phyloP scores from a whole-genome alignment of 1,139 yeast genomes.

The Candida frijolesensis region DNA sequence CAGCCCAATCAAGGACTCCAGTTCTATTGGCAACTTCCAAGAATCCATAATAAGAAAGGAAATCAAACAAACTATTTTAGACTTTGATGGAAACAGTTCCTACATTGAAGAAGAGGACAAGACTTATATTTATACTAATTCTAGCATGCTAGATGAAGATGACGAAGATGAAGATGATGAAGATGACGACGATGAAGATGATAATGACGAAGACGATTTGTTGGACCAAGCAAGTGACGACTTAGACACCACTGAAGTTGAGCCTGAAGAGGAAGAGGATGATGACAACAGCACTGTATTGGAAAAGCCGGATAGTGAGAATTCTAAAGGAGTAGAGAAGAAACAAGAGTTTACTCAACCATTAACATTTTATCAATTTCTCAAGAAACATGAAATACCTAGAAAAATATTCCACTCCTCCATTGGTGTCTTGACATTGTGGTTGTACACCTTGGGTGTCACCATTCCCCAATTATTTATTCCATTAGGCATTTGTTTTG shows the following conservation, averaged over 20 bases:
- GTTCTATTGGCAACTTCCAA: not conserved
- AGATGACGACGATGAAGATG: conserved; percentile 15
- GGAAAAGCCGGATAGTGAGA: conserved; percentile 5
- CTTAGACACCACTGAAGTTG: not conserved
- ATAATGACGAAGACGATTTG: conserved; percentile 14
- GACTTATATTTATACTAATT: conserved; percentile 33
- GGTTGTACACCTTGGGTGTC: conserved; percentile 66
- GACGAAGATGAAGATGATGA: conserved; percentile 19
- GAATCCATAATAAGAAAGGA: conserved; percentile 10
- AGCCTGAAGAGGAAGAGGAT: conserved; percentile 9
- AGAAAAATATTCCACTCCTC: conserved; percentile 86
- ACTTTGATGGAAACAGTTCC: conserved; percentile 29
- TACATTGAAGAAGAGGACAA: conserved; percentile 43
- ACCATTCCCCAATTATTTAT: conserved; percentile 58
- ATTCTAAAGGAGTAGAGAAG: conserved; percentile 1
- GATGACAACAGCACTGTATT: conserved; percentile 8
- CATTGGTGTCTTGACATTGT: conserved; percentile 79
- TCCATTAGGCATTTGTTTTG: conserved; percentile 57
- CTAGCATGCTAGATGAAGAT: conserved; percentile 21
- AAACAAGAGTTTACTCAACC: not conserved
- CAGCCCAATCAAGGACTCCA: conserved; percentile 2
- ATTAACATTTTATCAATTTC: conserved; percentile 46
- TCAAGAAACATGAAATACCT: conserved; percentile 83
- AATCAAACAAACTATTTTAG: conserved; percentile 24
- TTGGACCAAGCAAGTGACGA: conserved; percentile 7